Base-by-base conservation (phyloP, 805 yeast genomes). In the Teunomyces kruisii region DNA sequence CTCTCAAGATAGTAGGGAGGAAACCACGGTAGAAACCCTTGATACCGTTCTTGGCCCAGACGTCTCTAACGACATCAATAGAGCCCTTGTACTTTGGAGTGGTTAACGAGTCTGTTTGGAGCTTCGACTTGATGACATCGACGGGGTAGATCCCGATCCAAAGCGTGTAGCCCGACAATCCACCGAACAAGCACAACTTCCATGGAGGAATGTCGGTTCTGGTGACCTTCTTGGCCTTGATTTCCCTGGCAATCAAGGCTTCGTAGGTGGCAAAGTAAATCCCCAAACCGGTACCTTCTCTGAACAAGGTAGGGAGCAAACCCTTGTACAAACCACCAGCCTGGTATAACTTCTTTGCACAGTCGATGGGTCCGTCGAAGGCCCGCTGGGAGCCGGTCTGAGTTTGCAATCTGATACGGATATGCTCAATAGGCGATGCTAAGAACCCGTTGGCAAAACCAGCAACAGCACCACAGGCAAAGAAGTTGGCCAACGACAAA, bases 261-360 rank as follows among this genome's bases (percentile, higher is more conserved):
- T 94, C 99, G 59, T 89, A 95, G 1, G 96, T 83, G 50, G 91
- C 68, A 68, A 94, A 94, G 68, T 92, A 92, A 26, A 89, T 75
- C 0, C 97, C 98, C 27, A 94, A 86, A 1, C 99, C 99, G 1
- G 97, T 97, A 3, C 97, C 97, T 62, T 92, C 99, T 65, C 99
- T 81, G 26, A 96, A 92, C 50, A 90, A 70, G 3, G 97, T 91
- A 9, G 98, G 96, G 0, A 75, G 68, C 40, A 91, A 66, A 1
- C 98, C 99, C 57, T 86, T 80, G 75, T 81, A 88, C 3, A 79
- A 45, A 0, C 95, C 95, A 32, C 77, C 72, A 6, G 72, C 61
- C 1, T 66, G 55, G 51, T 75, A 70, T 31, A 94, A 64, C 58
- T 85, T 80, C 48, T 66, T 75, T 45, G 85, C 72, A 51, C 88